phyloP scores from a whole-genome alignment of 257 asterid species.

The Voacanga thouarsii region DNA sequence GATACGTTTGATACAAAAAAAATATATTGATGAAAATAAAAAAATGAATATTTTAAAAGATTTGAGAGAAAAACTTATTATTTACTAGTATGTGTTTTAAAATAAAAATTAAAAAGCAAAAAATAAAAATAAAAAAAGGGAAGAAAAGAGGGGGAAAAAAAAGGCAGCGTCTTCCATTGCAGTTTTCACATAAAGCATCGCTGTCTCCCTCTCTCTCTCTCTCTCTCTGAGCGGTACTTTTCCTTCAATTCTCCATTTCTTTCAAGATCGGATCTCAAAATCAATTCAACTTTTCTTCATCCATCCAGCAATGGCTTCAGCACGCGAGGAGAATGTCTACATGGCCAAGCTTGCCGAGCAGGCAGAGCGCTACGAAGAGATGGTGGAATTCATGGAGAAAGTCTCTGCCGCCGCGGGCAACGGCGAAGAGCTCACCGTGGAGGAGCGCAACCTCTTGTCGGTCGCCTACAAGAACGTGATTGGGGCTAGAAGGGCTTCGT shows the following conservation, averaged over 20 bases:
- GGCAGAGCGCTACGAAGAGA: conserved; percentile 35
- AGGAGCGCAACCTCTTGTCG: conserved; percentile 34
- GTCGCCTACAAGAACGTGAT: conserved; percentile 40
- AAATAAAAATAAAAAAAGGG: not conserved
- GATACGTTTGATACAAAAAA: no score
- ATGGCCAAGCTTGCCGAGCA: conserved; percentile 40
- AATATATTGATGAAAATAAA: no score
- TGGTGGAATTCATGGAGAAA: conserved; percentile 39
- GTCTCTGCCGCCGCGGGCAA: conserved; percentile 22
- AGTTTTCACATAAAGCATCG: not conserved
- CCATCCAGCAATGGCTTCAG: conserved; percentile 25
- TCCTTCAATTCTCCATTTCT: not conserved
- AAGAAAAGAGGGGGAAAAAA: not conserved
- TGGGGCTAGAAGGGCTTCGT: conserved; percentile 31
- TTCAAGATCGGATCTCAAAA: conserved; percentile 17
- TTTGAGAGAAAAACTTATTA: no score
- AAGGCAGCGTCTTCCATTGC: not conserved
- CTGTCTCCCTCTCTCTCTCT: not conserved
- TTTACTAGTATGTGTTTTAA: no score
- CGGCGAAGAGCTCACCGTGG: conserved; percentile 31
- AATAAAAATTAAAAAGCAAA: no score
- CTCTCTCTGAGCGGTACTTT: not conserved
- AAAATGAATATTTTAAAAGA: no score
- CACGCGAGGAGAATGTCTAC: conserved; percentile 31
- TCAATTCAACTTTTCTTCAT: not conserved